Conservation (phyloP, 495 filamentous ascomycete species). For the Penicillium chermesinum region DNA sequence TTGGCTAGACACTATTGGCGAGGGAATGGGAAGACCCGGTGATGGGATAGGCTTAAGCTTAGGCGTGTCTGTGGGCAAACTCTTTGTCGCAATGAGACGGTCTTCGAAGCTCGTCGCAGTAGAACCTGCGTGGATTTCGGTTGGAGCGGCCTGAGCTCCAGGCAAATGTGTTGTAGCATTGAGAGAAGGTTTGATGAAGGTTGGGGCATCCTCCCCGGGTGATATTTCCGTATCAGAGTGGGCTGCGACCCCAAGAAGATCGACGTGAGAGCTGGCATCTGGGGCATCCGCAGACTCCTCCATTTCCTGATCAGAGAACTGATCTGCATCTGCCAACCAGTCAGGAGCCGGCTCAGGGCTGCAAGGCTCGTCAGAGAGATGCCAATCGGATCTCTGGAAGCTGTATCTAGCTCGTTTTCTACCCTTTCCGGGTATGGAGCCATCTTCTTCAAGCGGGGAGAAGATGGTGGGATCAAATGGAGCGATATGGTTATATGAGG, state of each 20-base stretch:
- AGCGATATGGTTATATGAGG: slow-evolving; percentile 55
- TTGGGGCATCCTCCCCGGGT: slow-evolving; percentile 11
- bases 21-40: slow-evolving; percentile 41
- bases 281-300: not conserved
- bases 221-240: not conserved
- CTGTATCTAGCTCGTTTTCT: slow-evolving; percentile 72
- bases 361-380: slow-evolving; percentile 59
- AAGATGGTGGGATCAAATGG: slow-evolving; percentile 55
- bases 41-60: slow-evolving; percentile 43
- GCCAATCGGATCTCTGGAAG: slow-evolving; percentile 62
- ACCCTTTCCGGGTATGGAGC: slow-evolving; percentile 54
- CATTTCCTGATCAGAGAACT: not conserved
- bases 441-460: slow-evolving; percentile 68
- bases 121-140: not conserved
- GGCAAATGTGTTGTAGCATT: slow-evolving; percentile 10
- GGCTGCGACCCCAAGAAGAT: not conserved
- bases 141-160: slow-evolving; percentile 3
- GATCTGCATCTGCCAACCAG: slow-evolving; percentile 22
- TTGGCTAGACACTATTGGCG: slow-evolving; percentile 35
- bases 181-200: slow-evolving; percentile 23
- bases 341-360: slow-evolving; percentile 46
- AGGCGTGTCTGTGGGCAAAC: slow-evolving; percentile 37
- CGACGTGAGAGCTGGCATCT: not conserved
- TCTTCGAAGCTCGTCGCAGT: slow-evolving; percentile 1
- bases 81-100: slow-evolving; percentile 1